Evolutionary conservation across 176 grass and related monocot genomes (phyloP).

Genomic region (Poa pratensis): DNA sequence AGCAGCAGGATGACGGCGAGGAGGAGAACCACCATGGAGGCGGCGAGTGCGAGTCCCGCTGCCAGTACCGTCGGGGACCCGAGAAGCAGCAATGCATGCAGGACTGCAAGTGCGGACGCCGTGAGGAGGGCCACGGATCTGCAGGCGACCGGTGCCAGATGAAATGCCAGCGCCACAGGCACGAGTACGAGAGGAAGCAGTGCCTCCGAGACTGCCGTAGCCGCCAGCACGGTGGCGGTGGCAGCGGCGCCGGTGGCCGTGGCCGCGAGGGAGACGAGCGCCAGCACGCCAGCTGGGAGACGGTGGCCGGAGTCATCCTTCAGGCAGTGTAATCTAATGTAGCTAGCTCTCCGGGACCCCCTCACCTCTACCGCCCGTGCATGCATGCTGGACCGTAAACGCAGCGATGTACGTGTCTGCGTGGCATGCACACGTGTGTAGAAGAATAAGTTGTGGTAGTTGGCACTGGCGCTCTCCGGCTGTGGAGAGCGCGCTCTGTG

Average conservation of each 20-base stretch:
- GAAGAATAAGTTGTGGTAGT: not conserved
- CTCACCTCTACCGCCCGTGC: not conserved
- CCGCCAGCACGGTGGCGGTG: not conserved
- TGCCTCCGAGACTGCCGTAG: not conserved
- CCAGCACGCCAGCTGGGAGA: not conserved
- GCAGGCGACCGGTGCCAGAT: not conserved
- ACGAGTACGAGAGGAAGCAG: not conserved
- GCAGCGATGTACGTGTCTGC: not conserved
- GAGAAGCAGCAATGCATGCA: slow-evolving; percentile 15
- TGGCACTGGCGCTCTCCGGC: not conserved
- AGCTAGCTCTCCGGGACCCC: not conserved
- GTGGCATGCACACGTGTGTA: not conserved
- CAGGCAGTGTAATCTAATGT: slow-evolving; percentile 7
- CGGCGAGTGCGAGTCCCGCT: not conserved
- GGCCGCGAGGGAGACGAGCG: slow-evolving; percentile 19
- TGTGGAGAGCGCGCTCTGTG: not conserved
- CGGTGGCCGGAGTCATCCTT: slow-evolving; percentile 42
- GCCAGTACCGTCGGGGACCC: not conserved
- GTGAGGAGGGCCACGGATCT: not conserved
- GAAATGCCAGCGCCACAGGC: not conserved
- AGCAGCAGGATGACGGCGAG: too few species aligned
- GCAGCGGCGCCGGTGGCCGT: not conserved
- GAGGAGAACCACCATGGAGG: too few species aligned
- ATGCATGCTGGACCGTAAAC: not conserved
- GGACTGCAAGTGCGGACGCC: not conserved